phyloP scores from a whole-genome alignment of 2,329 filamentous ascomycete genomes.

The Coleophoma crateriformis region DNA sequence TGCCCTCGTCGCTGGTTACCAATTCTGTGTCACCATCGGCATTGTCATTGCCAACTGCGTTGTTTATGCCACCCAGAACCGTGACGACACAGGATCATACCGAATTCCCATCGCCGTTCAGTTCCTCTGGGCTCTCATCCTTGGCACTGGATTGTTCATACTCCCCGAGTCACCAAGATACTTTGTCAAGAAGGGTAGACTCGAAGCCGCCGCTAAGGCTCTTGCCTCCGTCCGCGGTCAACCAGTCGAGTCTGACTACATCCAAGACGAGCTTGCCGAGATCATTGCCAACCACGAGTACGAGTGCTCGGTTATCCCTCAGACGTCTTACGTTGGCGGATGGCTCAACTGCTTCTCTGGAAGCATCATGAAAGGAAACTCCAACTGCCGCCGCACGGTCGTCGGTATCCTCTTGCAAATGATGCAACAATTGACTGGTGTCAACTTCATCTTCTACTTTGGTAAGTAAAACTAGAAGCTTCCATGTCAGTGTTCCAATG shows the following conservation, averaged over 20 bases:
- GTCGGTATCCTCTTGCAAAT: conserved; percentile 59
- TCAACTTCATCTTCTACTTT: conserved; percentile 90
- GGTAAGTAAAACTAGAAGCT: conserved; percentile 21
- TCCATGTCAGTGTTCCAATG: too few relatives aligned
- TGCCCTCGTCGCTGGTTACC: conserved; percentile 53
- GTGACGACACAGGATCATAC: conserved; percentile 43
- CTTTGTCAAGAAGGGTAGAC: conserved; percentile 44
- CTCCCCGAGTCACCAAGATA: conserved; percentile 53
- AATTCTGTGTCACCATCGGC: conserved; percentile 68
- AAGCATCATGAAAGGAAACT: conserved; percentile 54
- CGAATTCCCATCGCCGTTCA: conserved; percentile 53
- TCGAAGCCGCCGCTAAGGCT: conserved; percentile 35
- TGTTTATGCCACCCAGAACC: conserved; percentile 39
- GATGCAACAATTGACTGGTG: conserved; percentile 67
- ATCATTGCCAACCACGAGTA: conserved; percentile 60
- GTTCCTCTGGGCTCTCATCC: conserved; percentile 43
- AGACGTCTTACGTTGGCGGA: conserved; percentile 55
- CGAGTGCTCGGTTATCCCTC: conserved; percentile 63
- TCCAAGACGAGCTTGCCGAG: conserved; percentile 32
- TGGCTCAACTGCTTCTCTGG: conserved; percentile 66
- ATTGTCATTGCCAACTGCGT: conserved; percentile 51
- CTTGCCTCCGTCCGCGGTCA: conserved; percentile 40
- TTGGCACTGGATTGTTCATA: conserved; percentile 44
- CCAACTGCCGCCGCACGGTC: conserved; percentile 60
- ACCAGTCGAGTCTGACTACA: conserved; percentile 40